Conservation (phyloP, 805 yeast genomes). For the Metschnikowia corniflorae region DNA sequence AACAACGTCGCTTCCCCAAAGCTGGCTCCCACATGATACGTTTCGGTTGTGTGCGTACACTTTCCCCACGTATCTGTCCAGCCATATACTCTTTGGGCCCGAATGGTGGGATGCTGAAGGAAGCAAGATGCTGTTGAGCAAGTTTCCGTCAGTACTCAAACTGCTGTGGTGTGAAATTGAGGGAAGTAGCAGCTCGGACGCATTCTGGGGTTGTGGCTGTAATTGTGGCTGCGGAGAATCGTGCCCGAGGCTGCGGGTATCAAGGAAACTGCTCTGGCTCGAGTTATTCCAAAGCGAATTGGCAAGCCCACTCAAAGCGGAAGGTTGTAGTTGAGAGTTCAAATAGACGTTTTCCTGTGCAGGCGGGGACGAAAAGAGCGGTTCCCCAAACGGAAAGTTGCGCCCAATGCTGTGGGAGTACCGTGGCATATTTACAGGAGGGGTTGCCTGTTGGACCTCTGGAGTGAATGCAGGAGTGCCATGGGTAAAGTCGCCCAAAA, state of each 20-base stretch:
- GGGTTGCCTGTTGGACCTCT: conserved; percentile 4
- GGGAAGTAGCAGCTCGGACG: conserved; percentile 11
- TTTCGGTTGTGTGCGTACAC: conserved; percentile 12
- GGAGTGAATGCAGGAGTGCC: background rate
- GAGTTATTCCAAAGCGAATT: conserved; percentile 11
- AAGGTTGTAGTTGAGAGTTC: conserved; percentile 3
- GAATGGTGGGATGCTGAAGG: conserved; percentile 8
- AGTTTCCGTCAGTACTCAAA: conserved; percentile 7
- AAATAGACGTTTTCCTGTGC: conserved; percentile 4
- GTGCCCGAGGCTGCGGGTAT: conserved; percentile 8
- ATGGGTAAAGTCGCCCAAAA: too few species aligned
- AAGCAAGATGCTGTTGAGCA: conserved; percentile 12
- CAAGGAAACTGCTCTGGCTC: conserved; percentile 13
- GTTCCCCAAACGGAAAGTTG: conserved; percentile 7
- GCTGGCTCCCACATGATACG: conserved; percentile 12
- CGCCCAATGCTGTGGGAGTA: conserved; percentile 10
- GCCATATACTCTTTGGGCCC: conserved; percentile 16
- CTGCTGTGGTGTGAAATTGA: conserved; percentile 10
- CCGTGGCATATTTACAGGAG: conserved; percentile 6
- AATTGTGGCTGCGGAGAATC: conserved; percentile 12
- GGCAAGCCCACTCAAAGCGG: conserved; percentile 1
- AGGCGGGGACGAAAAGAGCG: conserved; percentile 1
- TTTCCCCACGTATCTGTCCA: conserved; percentile 13
- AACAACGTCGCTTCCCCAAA: conserved; percentile 14
- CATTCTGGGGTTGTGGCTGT: conserved; percentile 6